Conservation (phyloP, 1,284 basidiomycete genomes). For the Tilletia caries region DNA sequence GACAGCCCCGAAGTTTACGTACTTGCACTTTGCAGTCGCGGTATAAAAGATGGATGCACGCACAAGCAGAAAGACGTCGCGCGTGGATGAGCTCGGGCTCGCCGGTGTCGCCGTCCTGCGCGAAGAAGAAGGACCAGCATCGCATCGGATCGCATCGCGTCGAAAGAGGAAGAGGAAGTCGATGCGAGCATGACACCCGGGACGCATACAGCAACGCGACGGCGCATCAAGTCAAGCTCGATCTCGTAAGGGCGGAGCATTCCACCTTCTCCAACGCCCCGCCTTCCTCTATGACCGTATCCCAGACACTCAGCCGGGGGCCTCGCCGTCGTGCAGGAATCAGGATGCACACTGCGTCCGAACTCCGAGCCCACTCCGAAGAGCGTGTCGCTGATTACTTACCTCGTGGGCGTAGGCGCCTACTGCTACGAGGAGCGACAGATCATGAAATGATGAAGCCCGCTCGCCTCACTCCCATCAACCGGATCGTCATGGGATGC, state of each 20-base stretch:
- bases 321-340: conserved; percentile 30
- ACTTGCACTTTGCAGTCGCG: no score
- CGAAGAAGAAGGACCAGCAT: no score
- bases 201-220: no score
- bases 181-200: no score
- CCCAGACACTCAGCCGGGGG: conserved; percentile 31
- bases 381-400: conserved; percentile 91
- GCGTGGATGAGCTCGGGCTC: no score
- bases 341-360: conserved; percentile 30
- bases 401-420: conserved; percentile 85
- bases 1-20: no score
- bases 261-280: conserved; percentile 45
- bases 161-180: no score
- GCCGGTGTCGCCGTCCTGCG: no score
- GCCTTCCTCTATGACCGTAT: conserved; percentile 49
- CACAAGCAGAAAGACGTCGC: no score
- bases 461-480: conserved; percentile 86
- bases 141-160: no score
- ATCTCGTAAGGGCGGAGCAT: background rate
- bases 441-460: conserved; percentile 99
- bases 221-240: no score
- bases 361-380: conserved; percentile 50
- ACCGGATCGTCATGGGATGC: conserved; percentile 91
- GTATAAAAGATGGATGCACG: no score
- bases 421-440: conserved; percentile 72